Base-by-base conservation (phyloP, 2,329 filamentous ascomycete genomes). In the Ascochyta viciae-villosae region DNA sequence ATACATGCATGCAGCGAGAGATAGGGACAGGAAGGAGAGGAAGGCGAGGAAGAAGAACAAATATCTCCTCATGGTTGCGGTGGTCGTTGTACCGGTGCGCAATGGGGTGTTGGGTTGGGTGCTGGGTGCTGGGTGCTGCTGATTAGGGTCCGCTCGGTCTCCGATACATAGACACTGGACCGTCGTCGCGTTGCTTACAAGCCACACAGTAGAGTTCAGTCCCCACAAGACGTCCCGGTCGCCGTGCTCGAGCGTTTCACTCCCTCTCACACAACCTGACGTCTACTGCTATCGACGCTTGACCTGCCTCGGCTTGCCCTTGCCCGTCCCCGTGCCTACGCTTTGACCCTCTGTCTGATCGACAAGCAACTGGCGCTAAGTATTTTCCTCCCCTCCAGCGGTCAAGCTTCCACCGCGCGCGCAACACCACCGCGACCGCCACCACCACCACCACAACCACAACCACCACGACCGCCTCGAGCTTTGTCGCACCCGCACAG, bases 1-100 rank as follows among this genome's bases (percentile, higher is more conserved):
- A n/a, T 16, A 60, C 78, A 51, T 74, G 80, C 80, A 74, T 35
- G 77, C 77, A 58, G 80, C 79, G n/a, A 78, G 69, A 3, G 75
- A 67, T 29, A 76, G 40, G 23, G 76, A 74, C 13, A 80, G 65
- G 35, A 77, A 73, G 27, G 66, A 62, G 22, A 77, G 54, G 45
- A 77, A 68, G 16, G 65, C 50, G 16, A 70, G 23, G 19, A 75
- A 40, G 13, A 68, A 37, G 24, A 74, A 50, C 7, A 74, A 7
- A 51, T 63, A 65, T 38, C 37, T 41, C 35, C 41, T 42, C 52
- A 55, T 43, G 57, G 61, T 13, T 53, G 50, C 34, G 59, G 68
- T 58, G 50, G 63, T 44, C 57, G 61, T 73, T n/a, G 45, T 58
- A 56, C 26, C 15, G 13, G 24, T 45, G 55, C 43, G 29, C 41